Evolutionary conservation across 345 rosid genomes (phyloP), one percentile per base, ranked within the genome.

Genomic region (Cardamine occulta): DNA sequence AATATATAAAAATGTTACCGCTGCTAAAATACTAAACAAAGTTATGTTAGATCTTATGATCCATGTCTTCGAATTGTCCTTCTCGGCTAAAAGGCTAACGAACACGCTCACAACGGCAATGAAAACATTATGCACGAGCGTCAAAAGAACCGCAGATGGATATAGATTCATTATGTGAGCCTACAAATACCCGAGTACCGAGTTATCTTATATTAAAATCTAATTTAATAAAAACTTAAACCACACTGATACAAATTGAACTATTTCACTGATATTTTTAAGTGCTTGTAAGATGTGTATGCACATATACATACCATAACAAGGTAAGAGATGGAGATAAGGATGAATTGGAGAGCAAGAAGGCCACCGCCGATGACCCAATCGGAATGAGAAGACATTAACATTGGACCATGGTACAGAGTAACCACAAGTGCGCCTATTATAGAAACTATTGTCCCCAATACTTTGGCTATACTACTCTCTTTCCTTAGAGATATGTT

Each of bases 81-180:
- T 66, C 76, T 87, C 93, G 0, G 77, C 77, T 13, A 82, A 24
- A 39, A 89, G 61, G 51, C 87, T 84, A 13, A 87, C 88, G n/a
- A 85, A 23, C 4, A 89, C 84, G 42, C 89, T 88, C 67, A 85
- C 60, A 17, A 83, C 28, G 70, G 84, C 79, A 15, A 87, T 87
- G 15, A 77, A 73, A 34, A 89, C 53, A 80, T 88, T 88, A 82
- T 89, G 89, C 10, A 82, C 85, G 79, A 87, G 89, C 56, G 88
- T 81, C 17, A 91, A 94, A 0, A 88, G 74, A 4, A 89, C 35
- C 6, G 87, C 89, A 28, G 89, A 91, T 1, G 97, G 98, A 83
- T 93, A 93, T 52, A 79, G 88, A 81, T 75, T 79, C 94, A 93
- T 84, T 62, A 87, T 82, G 61, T 89, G 90, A 15, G 90, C 75